phyloP scores from a whole-genome alignment of 2,329 filamentous ascomycete genomes.

The Lecanicillium sp. region DNA sequence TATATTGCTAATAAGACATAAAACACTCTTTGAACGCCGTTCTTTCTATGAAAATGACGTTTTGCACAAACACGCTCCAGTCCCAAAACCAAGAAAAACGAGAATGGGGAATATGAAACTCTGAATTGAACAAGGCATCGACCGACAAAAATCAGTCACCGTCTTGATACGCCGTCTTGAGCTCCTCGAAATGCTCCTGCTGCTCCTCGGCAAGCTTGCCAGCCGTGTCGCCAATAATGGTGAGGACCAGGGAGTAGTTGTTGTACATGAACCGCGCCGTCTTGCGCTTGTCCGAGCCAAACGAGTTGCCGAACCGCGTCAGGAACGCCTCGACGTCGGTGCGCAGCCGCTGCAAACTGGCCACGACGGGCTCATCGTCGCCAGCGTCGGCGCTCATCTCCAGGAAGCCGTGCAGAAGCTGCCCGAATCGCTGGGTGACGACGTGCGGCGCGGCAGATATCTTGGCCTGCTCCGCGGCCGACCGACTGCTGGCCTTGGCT shows the following conservation, averaged over 20 bases:
- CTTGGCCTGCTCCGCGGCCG: conserved; percentile 43
- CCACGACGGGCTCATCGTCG: conserved; percentile 86
- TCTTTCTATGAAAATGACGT: no score
- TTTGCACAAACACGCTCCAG: no score
- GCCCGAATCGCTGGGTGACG: conserved; percentile 90
- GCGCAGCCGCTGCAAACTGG: conserved; percentile 69
- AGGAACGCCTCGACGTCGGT: conserved; percentile 80
- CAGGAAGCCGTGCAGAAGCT: conserved; percentile 80
- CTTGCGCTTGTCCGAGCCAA: conserved; percentile 69
- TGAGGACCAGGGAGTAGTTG: conserved; percentile 90
- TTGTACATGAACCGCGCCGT: conserved; percentile 86
- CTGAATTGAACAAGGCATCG: no score
- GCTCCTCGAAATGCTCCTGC: conserved; percentile 62
- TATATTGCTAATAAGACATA: no score
- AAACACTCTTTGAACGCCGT: no score
- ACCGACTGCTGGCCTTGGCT: conserved; percentile 29
- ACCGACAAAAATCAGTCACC: conserved; percentile 12
- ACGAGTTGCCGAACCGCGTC: conserved; percentile 65
- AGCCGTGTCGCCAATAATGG: conserved; percentile 73
- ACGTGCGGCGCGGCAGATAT: conserved; percentile 81
- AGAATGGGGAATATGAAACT: no score
- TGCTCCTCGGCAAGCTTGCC: conserved; percentile 71
- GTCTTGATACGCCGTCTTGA: conserved; percentile 54
- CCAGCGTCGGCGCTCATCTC: conserved; percentile 80
- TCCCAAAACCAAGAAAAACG: no score